Percentiles rank a stretch among this genome's conserved stretches.
These are phyloP conservation scores for Simmondsia chinensis DNA, from an alignment of 148 eudicot genomes.

Conservation along the genomic window DNA sequence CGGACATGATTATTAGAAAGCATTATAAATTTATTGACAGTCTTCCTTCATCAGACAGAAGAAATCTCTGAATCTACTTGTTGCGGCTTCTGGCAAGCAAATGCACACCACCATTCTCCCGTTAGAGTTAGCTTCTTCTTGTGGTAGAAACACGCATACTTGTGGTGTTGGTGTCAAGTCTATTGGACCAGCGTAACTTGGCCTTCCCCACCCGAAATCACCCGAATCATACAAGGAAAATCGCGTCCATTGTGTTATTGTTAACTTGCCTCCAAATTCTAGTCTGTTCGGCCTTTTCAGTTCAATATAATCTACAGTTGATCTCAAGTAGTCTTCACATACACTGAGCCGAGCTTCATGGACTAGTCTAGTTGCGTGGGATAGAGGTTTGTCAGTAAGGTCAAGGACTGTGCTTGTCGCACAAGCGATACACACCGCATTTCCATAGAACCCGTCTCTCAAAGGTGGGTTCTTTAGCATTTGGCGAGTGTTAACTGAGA, in stretches of 20 bases:
- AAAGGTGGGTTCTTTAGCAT: conserved; percentile 47
- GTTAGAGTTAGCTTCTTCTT: conserved; percentile 33
- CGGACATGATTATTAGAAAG: too few species aligned
- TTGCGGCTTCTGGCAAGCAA: conserved; percentile 73
- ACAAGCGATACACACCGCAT: conserved; percentile 73
- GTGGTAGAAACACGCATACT: conserved; percentile 73
- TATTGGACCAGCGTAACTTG: conserved; percentile 82
- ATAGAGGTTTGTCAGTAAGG: conserved; percentile 29
- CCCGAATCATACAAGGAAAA: conserved; percentile 77
- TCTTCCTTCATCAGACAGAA: conserved; percentile 19
- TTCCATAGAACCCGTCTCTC: conserved; percentile 82
- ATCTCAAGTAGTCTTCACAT: conserved; percentile 67
- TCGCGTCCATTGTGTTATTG: conserved; percentile 94
- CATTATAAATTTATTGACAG: too few species aligned
- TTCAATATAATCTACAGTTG: conserved; percentile 68
- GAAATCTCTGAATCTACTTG: conserved; percentile 31
- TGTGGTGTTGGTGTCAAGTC: conserved; percentile 91
- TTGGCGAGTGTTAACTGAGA: conserved; percentile 66
- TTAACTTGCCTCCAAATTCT: conserved; percentile 85
- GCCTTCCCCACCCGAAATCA: conserved; percentile 89
- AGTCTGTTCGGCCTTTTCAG: conserved; percentile 57
- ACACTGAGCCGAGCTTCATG: conserved; percentile 50
- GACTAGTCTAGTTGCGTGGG: conserved; percentile 34
- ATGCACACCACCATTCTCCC: conserved; percentile 74
- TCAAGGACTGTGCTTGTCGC: conserved; percentile 43